Evolutionary conservation across 1,284 basidiomycete genomes (phyloP).

Genomic region (Singerocomus inundabilis): DNA sequence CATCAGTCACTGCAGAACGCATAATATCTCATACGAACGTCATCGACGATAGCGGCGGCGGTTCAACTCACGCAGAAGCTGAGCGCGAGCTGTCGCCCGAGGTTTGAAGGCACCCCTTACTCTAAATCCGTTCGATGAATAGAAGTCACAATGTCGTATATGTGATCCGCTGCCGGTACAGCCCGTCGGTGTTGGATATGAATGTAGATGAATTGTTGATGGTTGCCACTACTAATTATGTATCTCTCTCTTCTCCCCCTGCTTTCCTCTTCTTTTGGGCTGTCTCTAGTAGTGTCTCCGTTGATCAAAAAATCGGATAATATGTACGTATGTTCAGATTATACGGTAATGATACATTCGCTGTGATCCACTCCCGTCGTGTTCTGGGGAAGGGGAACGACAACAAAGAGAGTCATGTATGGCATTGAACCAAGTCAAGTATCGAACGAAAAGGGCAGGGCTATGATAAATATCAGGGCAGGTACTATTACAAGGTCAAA

Average conservation of each 20-base stretch:
- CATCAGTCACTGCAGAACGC: constrained; percentile 31
- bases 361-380: constrained; percentile 11
- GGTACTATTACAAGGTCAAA: constrained; percentile 30
- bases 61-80: not conserved
- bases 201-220: no score
- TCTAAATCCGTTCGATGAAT: not conserved
- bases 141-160: not conserved
- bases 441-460: not conserved
- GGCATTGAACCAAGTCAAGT: not conserved
- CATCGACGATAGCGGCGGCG: not conserved
- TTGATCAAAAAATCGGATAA: not conserved
- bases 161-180: not conserved
- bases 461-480: constrained; percentile 22
- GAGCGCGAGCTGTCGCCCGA: not conserved
- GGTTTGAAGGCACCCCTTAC: not conserved
- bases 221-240: no score
- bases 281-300: not conserved
- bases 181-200: no score
- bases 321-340: constrained; percentile 16
- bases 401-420: not conserved
- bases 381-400: not conserved
- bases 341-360: constrained; percentile 31
- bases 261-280: no score
- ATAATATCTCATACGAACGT: constrained; percentile 9
- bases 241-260: no score